Evolutionary conservation across 495 filamentous ascomycete genomes (phyloP).

Genomic region (Xylaria nigripes): DNA sequence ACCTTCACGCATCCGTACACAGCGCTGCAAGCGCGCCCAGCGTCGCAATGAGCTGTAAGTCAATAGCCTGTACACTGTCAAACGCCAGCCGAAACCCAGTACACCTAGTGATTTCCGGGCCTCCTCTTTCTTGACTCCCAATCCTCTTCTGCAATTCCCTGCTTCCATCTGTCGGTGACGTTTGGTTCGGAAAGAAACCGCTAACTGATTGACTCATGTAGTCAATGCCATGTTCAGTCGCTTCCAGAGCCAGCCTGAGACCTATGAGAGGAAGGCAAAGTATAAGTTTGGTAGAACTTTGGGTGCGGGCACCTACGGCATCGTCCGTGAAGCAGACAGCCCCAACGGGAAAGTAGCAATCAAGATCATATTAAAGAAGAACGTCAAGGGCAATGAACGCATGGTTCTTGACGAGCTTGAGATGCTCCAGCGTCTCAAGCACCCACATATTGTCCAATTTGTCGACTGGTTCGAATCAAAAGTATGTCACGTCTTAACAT

Average conservation of each 20-base stretch:
- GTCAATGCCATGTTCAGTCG: slow-evolving; percentile 93
- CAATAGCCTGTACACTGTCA: slow-evolving; percentile 2
- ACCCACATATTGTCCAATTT: slow-evolving; percentile 95
- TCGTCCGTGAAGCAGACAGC: slow-evolving; percentile 88
- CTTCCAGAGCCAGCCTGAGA: slow-evolving; percentile 93
- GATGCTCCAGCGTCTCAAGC: slow-evolving; percentile 80
- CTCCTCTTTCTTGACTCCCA: background rate
- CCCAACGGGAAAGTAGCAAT: slow-evolving; percentile 82
- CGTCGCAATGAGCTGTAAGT: slow-evolving; percentile 31
- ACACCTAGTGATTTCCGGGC: background rate
- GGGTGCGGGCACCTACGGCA: slow-evolving; percentile 95
- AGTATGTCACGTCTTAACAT: slow-evolving; percentile 32
- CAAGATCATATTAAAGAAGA: slow-evolving; percentile 99
- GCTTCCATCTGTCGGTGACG: background rate
- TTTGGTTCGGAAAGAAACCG: background rate
- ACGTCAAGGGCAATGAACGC: slow-evolving; percentile 92
- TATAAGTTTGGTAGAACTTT: slow-evolving; percentile 91
- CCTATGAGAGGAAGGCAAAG: slow-evolving; percentile 94
- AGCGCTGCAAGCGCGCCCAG: slow-evolving; percentile 17
- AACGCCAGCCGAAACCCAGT: slow-evolving; percentile 4
- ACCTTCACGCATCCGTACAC: background rate
- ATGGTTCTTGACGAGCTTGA: slow-evolving; percentile 98
- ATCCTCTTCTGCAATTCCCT: background rate
- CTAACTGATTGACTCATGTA: slow-evolving; percentile 25
- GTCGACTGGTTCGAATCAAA: slow-evolving; percentile 99